phyloP scores from a whole-genome alignment of 2,329 filamentous ascomycete genomes.

The Ophiostoma tasmaniense region DNA sequence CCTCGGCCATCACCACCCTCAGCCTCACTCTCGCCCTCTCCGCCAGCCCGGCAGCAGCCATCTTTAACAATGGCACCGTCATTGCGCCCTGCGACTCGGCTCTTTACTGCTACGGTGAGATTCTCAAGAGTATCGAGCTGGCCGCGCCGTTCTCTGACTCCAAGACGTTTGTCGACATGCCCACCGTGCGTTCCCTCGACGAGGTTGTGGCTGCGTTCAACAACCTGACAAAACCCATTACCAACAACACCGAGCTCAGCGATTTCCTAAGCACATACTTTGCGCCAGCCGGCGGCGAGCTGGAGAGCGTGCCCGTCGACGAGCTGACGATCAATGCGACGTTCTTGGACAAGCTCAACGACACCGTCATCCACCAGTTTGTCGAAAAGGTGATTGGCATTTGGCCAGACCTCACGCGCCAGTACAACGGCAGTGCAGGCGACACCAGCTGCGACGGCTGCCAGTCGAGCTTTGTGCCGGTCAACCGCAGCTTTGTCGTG shows the following conservation, averaged over 20 bases:
- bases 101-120: conserved; percentile 58
- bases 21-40: background rate
- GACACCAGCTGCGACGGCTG: conserved; percentile 46
- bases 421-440: conserved; percentile 39
- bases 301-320: conserved; percentile 43
- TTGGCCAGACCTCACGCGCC: conserved; percentile 59
- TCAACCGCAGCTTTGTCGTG: conserved; percentile 62
- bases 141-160: conserved; percentile 57
- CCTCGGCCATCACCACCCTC: conserved; percentile 22
- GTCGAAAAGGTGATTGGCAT: conserved; percentile 57
- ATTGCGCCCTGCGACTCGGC: conserved; percentile 59
- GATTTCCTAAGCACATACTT: conserved; percentile 57
- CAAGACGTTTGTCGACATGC: conserved; percentile 66
- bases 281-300: conserved; percentile 53
- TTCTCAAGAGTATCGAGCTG: conserved; percentile 54
- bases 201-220: conserved; percentile 55
- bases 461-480: conserved; percentile 55
- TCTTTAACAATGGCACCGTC: conserved; percentile 53
- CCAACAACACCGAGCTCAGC: conserved; percentile 54
- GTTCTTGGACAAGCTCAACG: conserved; percentile 50
- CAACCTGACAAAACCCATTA: conserved; percentile 50
- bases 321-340: conserved; percentile 47
- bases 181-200: conserved; percentile 49
- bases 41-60: conserved; percentile 29
- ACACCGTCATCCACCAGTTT: conserved; percentile 52